Percentiles rank a stretch among this genome's conserved stretches.
phyloP scores from a whole-genome alignment of 176 grass and related monocot genomes.

The Areca catechu region DNA sequence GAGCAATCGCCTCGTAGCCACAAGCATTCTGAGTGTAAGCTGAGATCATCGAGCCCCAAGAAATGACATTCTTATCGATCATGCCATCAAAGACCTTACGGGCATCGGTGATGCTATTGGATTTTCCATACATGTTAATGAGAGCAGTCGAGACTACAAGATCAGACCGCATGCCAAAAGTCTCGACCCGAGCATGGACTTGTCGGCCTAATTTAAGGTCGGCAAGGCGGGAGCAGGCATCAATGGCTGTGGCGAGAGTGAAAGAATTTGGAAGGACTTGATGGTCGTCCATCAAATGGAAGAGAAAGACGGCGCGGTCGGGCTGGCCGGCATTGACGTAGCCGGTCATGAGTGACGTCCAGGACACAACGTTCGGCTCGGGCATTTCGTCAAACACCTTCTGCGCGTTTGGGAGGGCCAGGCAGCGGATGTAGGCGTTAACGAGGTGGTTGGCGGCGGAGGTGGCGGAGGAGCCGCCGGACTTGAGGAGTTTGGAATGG shows the following conservation, averaged over 20 bases:
- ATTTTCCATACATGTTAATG: conserved; percentile 74
- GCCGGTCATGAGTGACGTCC: conserved; percentile 79
- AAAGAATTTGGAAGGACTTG: conserved; percentile 44
- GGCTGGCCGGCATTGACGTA: conserved; percentile 27
- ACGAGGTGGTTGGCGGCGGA: conserved; percentile 53
- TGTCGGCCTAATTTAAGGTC: conserved; percentile 30
- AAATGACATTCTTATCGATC: conserved; percentile 38
- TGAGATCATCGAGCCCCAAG: conserved; percentile 64
- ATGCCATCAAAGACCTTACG: conserved; percentile 54
- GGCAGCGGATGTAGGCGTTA: conserved; percentile 29
- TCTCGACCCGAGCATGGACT: conserved; percentile 48
- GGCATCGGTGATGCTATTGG: conserved; percentile 25
- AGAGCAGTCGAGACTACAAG: conserved; percentile 40
- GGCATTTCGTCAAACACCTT: conserved; percentile 57
- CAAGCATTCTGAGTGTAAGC: conserved; percentile 55
- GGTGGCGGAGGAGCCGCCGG: conserved; percentile 11
- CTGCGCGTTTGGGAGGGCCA: conserved; percentile 17
- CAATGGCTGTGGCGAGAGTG: conserved; percentile 38
- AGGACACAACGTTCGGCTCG: conserved; percentile 45
- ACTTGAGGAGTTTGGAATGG: conserved; percentile 55
- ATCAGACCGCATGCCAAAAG: conserved; percentile 28
- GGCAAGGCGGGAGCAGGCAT: conserved; percentile 53
- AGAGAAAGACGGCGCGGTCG: conserved; percentile 25
- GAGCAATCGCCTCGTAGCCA: conserved; percentile 39
- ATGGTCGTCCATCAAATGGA: conserved; percentile 23